Evolutionary conservation across 2,329 filamentous ascomycete species (phyloP), one percentile per base, ranked within the genome.

Genomic region (Calonectria naviculata): DNA sequence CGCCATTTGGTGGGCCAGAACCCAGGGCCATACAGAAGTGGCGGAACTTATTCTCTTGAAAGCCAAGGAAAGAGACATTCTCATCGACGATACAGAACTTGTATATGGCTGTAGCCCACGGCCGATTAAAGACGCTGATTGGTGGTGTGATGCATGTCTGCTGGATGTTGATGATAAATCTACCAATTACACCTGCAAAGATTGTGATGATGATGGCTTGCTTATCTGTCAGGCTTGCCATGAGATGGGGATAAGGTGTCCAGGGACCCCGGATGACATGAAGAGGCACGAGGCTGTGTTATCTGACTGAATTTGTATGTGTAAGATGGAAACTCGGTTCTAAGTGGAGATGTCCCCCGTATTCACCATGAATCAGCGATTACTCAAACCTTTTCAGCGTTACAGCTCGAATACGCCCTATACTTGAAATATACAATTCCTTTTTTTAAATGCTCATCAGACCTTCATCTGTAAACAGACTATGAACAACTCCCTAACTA

Each of bases 151-250:
- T 38, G 31, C n/a, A 9, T 56, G 52, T 21, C 6, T 56, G 2
- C 31, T 56, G 31, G 4, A 5, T 12, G 5, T 10, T 1, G 4
- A n/a, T 13, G 10, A 24, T 13, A 19, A 13, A 9, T 5, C 13
- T 5, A 10, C 13, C 0, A 15, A 17, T 38, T 38, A 38, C 15
- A 10, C 1, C 0, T 56, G 31, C 10, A 5, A 26, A 5, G 19
- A 24, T 17, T 56, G 52, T n/a, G 1, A 1, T 4, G 1, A 1
- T 4, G 1, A 3, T 1, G 10, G 4, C 6, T 19, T 56, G 12
- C n/a, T 13, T 1, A 56, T 56, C n/a, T 56, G 52, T 19, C 2
- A 2, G n/a, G 12, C 5, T 2, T 56, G 52, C 13, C 7, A 38
- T 56, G 9, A 36, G 21, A 3, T n/a, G 13, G 52, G 52, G 21